Evolutionary conservation across 129 eudicot genomes (phyloP).

Genomic region (Smallanthus sonchifolius): DNA sequence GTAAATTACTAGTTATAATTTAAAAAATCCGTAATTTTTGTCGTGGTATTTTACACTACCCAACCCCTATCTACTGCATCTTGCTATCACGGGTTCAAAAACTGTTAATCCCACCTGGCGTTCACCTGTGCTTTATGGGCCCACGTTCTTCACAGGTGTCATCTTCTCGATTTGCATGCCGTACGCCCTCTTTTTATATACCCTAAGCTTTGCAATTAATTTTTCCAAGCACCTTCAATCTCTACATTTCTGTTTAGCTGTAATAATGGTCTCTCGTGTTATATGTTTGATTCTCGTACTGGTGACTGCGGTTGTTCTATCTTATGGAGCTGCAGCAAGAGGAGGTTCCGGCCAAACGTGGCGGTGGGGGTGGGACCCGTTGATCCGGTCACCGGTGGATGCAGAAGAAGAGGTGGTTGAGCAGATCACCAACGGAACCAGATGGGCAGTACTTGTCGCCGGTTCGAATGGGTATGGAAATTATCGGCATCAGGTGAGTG

Average conservation of each 20-base stretch:
- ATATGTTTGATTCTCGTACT: background rate
- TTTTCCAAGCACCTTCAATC: background rate
- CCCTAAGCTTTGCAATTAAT: no score
- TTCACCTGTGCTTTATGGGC: background rate
- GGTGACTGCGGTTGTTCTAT: slow-evolving; percentile 19
- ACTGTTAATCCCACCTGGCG: background rate
- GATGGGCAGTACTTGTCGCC: slow-evolving; percentile 86
- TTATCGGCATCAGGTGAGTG: slow-evolving; percentile 68
- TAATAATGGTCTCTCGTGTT: slow-evolving; percentile 7
- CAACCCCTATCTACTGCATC: background rate
- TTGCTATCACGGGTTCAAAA: background rate
- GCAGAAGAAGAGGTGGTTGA: background rate
- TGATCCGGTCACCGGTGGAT: slow-evolving; percentile 33
- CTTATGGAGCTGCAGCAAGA: slow-evolving; percentile 15
- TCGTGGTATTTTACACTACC: background rate
- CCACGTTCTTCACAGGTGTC: slow-evolving; percentile 41
- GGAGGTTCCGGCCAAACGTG: slow-evolving; percentile 9
- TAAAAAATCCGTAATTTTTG: no score
- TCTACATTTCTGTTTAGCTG: background rate
- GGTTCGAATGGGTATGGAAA: slow-evolving; percentile 66
- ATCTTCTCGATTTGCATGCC: slow-evolving; percentile 44
- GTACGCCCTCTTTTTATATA: background rate
- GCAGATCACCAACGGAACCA: slow-evolving; percentile 24
- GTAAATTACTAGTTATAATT: no score
- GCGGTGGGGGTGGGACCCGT: slow-evolving; percentile 40